Percentiles rank a stretch among this genome's conserved stretches.
These are phyloP conservation scores for Phytophthora rubi DNA, from an alignment of 352 stramenopile genomes.

Conservation along the genomic window DNA sequence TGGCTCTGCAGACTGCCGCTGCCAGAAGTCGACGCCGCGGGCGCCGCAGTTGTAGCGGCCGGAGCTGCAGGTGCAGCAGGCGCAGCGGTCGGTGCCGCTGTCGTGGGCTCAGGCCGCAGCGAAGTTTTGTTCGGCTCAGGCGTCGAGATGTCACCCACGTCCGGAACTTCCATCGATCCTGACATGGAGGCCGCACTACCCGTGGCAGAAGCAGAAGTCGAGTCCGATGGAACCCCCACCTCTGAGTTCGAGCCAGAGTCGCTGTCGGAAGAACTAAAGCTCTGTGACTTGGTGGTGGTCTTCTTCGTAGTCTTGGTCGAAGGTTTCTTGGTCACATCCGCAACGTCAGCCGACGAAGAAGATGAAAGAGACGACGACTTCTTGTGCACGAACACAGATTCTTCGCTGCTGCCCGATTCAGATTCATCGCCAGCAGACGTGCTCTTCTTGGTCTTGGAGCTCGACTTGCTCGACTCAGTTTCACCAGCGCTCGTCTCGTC, in stretches of 20 bases:
- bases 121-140: constrained; percentile 27
- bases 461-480: constrained; percentile 29
- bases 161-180: constrained; percentile 36
- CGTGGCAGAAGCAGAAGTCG: constrained; percentile 1
- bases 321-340: constrained; percentile 29
- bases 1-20: constrained; percentile 42
- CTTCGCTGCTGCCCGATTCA: constrained; percentile 24
- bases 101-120: constrained; percentile 21
- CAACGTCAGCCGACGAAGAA: constrained; percentile 20
- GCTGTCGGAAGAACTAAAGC: constrained; percentile 16
- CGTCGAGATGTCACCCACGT: constrained; percentile 39
- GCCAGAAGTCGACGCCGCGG: constrained; percentile 15
- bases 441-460: constrained; percentile 31
- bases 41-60: constrained; percentile 8
- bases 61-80: constrained; percentile 17
- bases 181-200: constrained; percentile 22
- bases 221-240: constrained; percentile 9
- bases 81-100: constrained; percentile 16
- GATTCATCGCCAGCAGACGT: constrained; percentile 28
- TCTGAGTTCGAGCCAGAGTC: constrained; percentile 30
- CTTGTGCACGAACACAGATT: constrained; percentile 20
- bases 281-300: neutral
- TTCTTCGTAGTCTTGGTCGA: constrained; percentile 32
- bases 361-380: constrained; percentile 18
- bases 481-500: constrained; percentile 12